A percentile compares a stretch with the other conserved stretches of the same genome.
These are phyloP conservation scores for Wickerhamiella musiphila DNA, from an alignment of 805 yeast genomes.

Conservation along the genomic window DNA sequence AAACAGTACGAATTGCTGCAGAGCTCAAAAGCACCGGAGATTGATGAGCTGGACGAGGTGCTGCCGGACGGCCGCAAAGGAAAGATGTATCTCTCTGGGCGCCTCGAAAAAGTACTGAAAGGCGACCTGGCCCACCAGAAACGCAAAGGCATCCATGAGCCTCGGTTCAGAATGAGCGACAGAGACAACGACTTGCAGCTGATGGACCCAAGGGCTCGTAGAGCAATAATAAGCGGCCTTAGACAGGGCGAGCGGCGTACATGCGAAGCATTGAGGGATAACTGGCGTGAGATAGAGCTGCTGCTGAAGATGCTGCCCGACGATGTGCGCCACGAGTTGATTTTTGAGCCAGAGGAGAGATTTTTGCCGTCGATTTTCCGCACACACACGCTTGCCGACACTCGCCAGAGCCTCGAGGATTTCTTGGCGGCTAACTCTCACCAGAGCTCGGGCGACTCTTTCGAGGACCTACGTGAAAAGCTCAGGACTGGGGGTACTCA, in stretches of 20 bases:
- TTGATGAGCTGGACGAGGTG: neutral
- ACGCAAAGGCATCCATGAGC: neutral
- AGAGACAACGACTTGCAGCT: conserved; percentile 1
- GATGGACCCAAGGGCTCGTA: no score
- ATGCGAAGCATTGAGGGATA: conserved; percentile 3
- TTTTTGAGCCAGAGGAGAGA: neutral
- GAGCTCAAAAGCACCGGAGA: neutral
- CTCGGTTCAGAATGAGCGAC: neutral
- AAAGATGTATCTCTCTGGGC: conserved; percentile 1
- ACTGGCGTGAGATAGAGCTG: conserved; percentile 6
- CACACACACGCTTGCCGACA: neutral
- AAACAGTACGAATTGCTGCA: conserved; percentile 12
- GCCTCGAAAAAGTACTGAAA: neutral
- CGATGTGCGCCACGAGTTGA: neutral
- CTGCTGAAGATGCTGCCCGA: conserved; percentile 3
- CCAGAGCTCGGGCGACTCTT: neutral
- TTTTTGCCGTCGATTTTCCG: conserved; percentile 5
- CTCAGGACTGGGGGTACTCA: no score
- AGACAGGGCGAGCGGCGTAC: conserved; percentile 5
- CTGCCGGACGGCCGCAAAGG: conserved; percentile 9
- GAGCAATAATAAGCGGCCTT: conserved; percentile 2
- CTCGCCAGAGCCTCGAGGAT: neutral
- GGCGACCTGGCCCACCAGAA: neutral
- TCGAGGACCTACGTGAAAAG: neutral
- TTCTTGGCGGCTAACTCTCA: neutral